phyloP scores from a whole-genome alignment of 164 flowering plant species.

The Malania oleifera region DNA sequence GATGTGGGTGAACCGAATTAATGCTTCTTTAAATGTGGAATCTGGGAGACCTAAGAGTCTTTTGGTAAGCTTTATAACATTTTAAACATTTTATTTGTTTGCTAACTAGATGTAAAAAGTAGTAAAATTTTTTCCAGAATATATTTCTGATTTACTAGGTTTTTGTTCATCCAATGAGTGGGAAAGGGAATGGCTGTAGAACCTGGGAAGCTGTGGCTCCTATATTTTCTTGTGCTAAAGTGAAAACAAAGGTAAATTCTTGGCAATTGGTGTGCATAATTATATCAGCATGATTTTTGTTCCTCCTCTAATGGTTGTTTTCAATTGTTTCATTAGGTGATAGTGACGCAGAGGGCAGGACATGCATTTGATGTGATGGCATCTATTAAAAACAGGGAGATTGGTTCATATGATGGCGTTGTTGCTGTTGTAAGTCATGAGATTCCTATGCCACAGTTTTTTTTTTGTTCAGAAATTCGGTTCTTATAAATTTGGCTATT shows the following conservation, averaged over 20 bases:
- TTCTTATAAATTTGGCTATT: neutral
- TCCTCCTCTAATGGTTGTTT: neutral
- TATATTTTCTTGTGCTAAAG: constrained; percentile 71
- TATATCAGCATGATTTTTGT: neutral
- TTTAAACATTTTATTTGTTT: neutral
- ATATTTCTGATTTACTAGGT: constrained; percentile 47
- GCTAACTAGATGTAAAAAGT: neutral
- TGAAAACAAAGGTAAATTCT: constrained; percentile 62
- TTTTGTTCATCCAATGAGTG: constrained; percentile 84
- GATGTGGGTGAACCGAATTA: constrained; percentile 56
- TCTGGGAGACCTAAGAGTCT: constrained; percentile 70
- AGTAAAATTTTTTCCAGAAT: constrained; percentile 14
- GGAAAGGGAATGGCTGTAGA: constrained; percentile 68
- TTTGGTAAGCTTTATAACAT: constrained; percentile 46
- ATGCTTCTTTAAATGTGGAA: constrained; percentile 39
- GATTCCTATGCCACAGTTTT: neutral
- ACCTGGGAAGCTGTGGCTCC: constrained; percentile 81
- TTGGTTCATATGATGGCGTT: constrained; percentile 76
- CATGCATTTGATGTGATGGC: constrained; percentile 85
- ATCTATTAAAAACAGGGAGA: constrained; percentile 51
- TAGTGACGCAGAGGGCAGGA: constrained; percentile 78
- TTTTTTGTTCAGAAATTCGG: neutral
- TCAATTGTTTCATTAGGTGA: constrained; percentile 40
- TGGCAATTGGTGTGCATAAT: neutral
- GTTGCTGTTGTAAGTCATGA: constrained; percentile 70